Evolutionary conservation across 306 rosid species (phyloP).

Genomic region (Cicer yamashitae): DNA sequence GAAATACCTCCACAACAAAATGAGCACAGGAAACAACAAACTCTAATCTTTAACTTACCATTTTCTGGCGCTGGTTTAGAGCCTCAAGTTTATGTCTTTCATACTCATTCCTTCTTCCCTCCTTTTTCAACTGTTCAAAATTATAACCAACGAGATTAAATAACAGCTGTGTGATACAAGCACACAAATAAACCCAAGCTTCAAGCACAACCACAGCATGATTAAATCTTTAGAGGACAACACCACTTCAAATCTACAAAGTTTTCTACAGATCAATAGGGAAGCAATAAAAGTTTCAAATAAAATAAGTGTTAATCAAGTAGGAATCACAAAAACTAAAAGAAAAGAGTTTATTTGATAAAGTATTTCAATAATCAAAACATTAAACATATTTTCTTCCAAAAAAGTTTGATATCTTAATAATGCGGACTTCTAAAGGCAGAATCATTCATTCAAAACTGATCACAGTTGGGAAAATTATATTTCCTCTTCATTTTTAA

Average conservation of each 20-base stretch:
- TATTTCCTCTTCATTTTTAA: not conserved
- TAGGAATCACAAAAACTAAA: conserved; percentile 1
- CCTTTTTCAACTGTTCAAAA: conserved; percentile 72
- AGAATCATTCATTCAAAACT: conserved; percentile 32
- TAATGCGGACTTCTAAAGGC: conserved; percentile 12
- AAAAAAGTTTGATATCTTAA: too few relatives aligned
- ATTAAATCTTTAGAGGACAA: conserved; percentile 23
- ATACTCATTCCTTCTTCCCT: conserved; percentile 82
- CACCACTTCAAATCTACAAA: conserved; percentile 5
- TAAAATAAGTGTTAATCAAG: conserved; percentile 21
- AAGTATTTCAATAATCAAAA: conserved; percentile 19
- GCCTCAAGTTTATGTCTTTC: conserved; percentile 84
- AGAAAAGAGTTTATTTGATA: not conserved
- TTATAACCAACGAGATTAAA: conserved; percentile 34
- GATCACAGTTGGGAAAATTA: conserved; percentile 17
- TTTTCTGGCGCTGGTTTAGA: conserved; percentile 77
- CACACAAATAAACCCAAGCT: conserved; percentile 14
- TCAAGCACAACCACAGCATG: conserved; percentile 7
- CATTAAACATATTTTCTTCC: not conserved
- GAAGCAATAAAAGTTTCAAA: not conserved
- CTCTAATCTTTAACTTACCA: conserved; percentile 54
- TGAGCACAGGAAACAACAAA: conserved; percentile 19
- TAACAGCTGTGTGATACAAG: conserved; percentile 18
- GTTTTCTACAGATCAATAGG: conserved; percentile 4
- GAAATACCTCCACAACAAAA: conserved; percentile 21